These are phyloP conservation scores for Iris macrosiphon DNA, from an alignment of 106 monocot species.

Conservation along the genomic window DNA sequence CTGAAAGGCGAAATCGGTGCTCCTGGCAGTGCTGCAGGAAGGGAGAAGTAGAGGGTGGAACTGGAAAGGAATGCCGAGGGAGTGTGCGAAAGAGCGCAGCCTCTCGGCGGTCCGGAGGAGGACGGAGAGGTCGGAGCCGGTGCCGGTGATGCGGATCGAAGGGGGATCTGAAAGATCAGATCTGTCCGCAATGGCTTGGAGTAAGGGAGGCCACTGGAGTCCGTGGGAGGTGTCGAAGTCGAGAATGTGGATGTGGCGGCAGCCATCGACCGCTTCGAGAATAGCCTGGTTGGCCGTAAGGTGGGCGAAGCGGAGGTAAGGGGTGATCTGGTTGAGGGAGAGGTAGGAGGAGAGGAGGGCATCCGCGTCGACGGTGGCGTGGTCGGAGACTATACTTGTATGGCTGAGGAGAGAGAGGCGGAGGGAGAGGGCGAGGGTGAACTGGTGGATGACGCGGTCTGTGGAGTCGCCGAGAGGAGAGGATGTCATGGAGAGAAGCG, in stretches of 20 bases:
- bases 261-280: conserved; percentile 65
- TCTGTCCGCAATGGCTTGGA: conserved; percentile 81
- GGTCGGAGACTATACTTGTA: conserved; percentile 8
- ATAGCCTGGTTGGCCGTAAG: conserved; percentile 99
- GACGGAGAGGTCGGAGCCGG: conserved; percentile 50
- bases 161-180: conserved; percentile 38
- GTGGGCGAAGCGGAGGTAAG: conserved; percentile 89
- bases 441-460: conserved; percentile 73
- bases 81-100: conserved; percentile 58
- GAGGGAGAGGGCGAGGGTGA: conserved; percentile 66
- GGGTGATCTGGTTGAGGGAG: conserved; percentile 78
- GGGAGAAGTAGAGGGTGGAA: conserved; percentile 77
- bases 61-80: conserved; percentile 64
- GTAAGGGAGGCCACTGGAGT: conserved; percentile 91
- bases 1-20: conserved; percentile 2
- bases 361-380: conserved; percentile 7
- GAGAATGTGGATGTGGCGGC: conserved; percentile 59
- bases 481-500: conserved; percentile 39
- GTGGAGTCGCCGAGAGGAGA: conserved; percentile 59
- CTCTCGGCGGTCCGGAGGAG: conserved; percentile 74
- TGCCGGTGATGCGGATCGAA: conserved; percentile 77
- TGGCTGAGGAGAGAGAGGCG: conserved; percentile 18
- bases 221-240: conserved; percentile 86
- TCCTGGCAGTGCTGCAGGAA: background rate
- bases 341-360: conserved; percentile 44